These are phyloP conservation scores for Coniferiporia sulphurascens DNA, from an alignment of 1,284 basidiomycete species.

Conservation along the genomic window DNA sequence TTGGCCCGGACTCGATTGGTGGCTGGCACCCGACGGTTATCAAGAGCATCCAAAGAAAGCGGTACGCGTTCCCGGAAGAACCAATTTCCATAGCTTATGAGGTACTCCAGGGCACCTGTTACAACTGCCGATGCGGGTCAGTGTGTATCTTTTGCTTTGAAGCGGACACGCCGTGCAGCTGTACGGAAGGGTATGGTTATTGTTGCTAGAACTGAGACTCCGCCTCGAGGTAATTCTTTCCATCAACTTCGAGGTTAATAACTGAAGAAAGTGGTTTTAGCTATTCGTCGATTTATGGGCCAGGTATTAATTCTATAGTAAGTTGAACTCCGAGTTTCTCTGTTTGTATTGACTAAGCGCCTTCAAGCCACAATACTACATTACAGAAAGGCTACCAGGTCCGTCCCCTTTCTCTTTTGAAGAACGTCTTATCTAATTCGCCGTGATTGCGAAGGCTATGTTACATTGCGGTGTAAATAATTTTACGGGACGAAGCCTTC, in stretches of 20 bases:
- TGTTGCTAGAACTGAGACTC: constrained; percentile 73
- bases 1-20: constrained; percentile 93
- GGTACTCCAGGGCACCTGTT: constrained; percentile 63
- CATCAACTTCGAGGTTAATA: not conserved
- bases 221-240: constrained; percentile 56
- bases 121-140: constrained; percentile 89
- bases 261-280: constrained; percentile 33
- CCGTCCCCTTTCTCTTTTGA: constrained; percentile 21
- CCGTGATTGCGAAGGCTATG: constrained; percentile 57
- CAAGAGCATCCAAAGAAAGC: constrained; percentile 93
- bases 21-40: constrained; percentile 80
- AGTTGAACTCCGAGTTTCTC: constrained; percentile 21
- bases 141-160: constrained; percentile 90
- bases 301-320: constrained; percentile 82
- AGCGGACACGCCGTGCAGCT: constrained; percentile 77
- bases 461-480: constrained; percentile 72
- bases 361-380: constrained; percentile 80
- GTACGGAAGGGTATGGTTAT: constrained; percentile 96
- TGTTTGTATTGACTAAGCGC: constrained; percentile 23
- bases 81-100: constrained; percentile 1
- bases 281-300: constrained; percentile 76
- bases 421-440: not conserved
- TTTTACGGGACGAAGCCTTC: not conserved
- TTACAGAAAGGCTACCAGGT: constrained; percentile 88
- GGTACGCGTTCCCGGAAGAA: constrained; percentile 37